Conservation (phyloP, 345 rosid species). For the Cardamine resedifolia region DNA sequence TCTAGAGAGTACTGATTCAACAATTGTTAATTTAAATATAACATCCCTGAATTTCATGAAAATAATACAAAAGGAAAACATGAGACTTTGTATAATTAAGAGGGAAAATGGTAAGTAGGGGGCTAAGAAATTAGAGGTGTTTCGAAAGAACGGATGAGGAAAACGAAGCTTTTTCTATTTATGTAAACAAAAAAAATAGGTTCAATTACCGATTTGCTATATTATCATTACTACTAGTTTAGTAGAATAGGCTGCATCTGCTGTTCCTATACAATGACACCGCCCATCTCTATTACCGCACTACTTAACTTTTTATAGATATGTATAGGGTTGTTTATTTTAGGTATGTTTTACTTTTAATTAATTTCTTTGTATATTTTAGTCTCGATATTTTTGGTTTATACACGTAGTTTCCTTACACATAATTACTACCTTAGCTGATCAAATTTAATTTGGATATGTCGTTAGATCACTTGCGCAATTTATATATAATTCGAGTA, state of each 20-base stretch:
- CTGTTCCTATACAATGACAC: constrained; percentile 38
- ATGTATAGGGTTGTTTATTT: constrained; percentile 21
- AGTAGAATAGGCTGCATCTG: constrained; percentile 33
- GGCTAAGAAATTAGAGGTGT: constrained; percentile 11
- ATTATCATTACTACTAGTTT: background rate
- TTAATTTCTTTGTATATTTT: background rate
- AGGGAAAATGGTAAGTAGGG: constrained; percentile 7
- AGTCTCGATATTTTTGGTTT: background rate
- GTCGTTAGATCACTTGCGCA: background rate
- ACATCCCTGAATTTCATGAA: constrained; percentile 15
- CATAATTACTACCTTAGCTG: background rate
- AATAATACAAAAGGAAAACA: background rate
- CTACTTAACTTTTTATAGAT: constrained; percentile 17
- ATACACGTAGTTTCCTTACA: background rate
- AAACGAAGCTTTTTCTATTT: constrained; percentile 29
- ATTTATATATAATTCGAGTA: background rate
- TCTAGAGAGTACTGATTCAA: constrained; percentile 7
- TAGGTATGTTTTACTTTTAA: constrained; percentile 28
- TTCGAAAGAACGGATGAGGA: background rate
- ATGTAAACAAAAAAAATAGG: constrained; percentile 6
- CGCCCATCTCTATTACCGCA: constrained; percentile 32
- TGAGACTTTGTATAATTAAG: background rate
- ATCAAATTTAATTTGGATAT: background rate
- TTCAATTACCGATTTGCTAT: constrained; percentile 28
- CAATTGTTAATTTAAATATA: background rate